Evolutionary conservation across 108 stramenopile species (phyloP), one percentile per base, ranked within the genome.

Genomic region (Fragilariopsis cylindrus): DNA sequence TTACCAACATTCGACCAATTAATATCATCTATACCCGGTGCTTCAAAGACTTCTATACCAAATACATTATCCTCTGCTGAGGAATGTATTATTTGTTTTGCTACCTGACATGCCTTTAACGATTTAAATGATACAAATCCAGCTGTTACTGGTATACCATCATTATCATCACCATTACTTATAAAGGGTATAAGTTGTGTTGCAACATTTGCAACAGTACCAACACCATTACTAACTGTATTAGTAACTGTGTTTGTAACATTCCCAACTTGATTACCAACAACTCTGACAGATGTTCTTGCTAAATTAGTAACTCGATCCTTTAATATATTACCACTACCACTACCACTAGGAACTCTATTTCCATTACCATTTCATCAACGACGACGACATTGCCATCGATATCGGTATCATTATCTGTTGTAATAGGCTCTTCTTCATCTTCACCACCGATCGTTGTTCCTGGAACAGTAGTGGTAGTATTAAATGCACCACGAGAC

Each of bases 1-100:
- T 79, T 77, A 0, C 88, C 86, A 16, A 87, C 76, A 64, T 91
- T 91, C 16, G 54, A 62, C 90, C 90, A 91, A 45, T 75, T 76
- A n/a, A 87, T 63, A 53, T 66, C 82, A 45, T 79, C 77, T 12
- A 80, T 74, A 4, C 78, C 72, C 3, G 82, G 83, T 16, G 87
- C 83, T 57, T 84, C 82, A n/a, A 75, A 21, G 50, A 84, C 75
- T 56, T 85, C 82, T 81, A 88, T 82, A 3, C 30, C 67, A 50
- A 72, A 76, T 42, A 63, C 62, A 19, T 5, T 5, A n/a, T 63
- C 62, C 1, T 82, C 80, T 30, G 52, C 49, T 3, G 57, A 13
- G 43, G 84, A 79, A 44, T 73, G 78, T 42, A 83, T 69, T 74
- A 84, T 80, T 71, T 88, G 87, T 46, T 77, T 48, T 9, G 79